Evolutionary conservation across 495 filamentous ascomycete species (phyloP).

Genomic region (Penicillium nucicola): DNA sequence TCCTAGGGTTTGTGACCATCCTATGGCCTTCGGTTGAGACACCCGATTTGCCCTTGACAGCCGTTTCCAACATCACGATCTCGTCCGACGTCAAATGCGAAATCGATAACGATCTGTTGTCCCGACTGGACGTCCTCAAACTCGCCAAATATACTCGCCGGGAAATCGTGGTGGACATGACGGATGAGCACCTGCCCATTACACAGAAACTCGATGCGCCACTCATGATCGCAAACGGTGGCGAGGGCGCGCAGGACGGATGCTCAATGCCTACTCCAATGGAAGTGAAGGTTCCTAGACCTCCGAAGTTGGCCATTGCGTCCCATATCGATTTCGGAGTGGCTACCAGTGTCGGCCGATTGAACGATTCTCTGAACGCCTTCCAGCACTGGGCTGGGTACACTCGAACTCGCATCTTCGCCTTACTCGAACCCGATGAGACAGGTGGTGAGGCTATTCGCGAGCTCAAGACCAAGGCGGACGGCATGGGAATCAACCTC

Average conservation of each 20-base stretch:
- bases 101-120: slow-evolving; percentile 28
- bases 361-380: slow-evolving; percentile 53
- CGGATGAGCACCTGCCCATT: slow-evolving; percentile 28
- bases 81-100: slow-evolving; percentile 32
- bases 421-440: slow-evolving; percentile 50
- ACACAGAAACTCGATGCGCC: slow-evolving; percentile 31
- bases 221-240: slow-evolving; percentile 22
- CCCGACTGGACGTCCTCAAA: slow-evolving; percentile 27
- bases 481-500: slow-evolving; percentile 47
- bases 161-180: slow-evolving; percentile 35
- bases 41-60: slow-evolving; percentile 11
- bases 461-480: slow-evolving; percentile 35
- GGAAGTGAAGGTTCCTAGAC: slow-evolving; percentile 28
- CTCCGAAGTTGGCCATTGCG: slow-evolving; percentile 39
- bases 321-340: slow-evolving; percentile 60
- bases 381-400: slow-evolving; percentile 62
- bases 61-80: slow-evolving; percentile 35
- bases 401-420: slow-evolving; percentile 53
- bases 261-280: slow-evolving; percentile 35
- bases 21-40: slow-evolving; percentile 28
- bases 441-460: slow-evolving; percentile 6
- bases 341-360: slow-evolving; percentile 52
- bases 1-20: slow-evolving; percentile 19
- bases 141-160: slow-evolving; percentile 40
- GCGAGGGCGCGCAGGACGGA: slow-evolving; percentile 24